Base-by-base conservation (phyloP, 768 basidiomycete genomes). In the Psilocybe tampanensis region DNA sequence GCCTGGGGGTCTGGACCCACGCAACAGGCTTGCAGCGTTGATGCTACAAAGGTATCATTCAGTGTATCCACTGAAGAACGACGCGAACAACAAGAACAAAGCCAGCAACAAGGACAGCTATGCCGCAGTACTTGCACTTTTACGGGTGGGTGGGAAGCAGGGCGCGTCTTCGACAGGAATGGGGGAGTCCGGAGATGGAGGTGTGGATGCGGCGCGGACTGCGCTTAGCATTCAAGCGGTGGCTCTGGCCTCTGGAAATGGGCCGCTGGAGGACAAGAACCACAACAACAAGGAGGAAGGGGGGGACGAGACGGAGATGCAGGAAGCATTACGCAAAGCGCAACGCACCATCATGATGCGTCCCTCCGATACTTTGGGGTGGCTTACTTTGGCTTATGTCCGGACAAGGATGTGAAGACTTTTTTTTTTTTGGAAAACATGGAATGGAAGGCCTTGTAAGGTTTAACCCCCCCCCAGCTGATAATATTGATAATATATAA, bases 311-410 rank as follows among this genome's bases (percentile, higher is more conserved):
- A 24, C 17, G 23, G 11, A 11, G 33, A 18, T 50, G 44, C 45
- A 47, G 55, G 60, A 69, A 60, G 80, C 80, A 2, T 64, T 78
- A 47, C 73, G 68, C 18, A 74, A 76, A 52, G 84, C 85, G 12
- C 88, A 90, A 64, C 83, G 82, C 64, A 84, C 84, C 1, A 75
- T 91, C 47, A 78, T 85, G 78, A 73, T 91, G 45, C 71, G 78
- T 2, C 88, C 88, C 17, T 84, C 80, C 63, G 75, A 79, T 18
- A 33, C 64, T 53, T 69, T 63, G 29, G 81, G 76, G 53, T 92
- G 90, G 91, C 70, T 77, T 62, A 78, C 80, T 22, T 66, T 92
- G 57, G 86, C 83, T 17, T 85, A 79, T 73, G 79, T 84, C 59
- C 75, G 75, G 56, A 70, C 66, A 47, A 52, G 57, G 44, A 50